These are phyloP conservation scores for Paraconiothyrium sp. DNA, from an alignment of 2,329 filamentous ascomycete genomes.

Conservation along the genomic window DNA sequence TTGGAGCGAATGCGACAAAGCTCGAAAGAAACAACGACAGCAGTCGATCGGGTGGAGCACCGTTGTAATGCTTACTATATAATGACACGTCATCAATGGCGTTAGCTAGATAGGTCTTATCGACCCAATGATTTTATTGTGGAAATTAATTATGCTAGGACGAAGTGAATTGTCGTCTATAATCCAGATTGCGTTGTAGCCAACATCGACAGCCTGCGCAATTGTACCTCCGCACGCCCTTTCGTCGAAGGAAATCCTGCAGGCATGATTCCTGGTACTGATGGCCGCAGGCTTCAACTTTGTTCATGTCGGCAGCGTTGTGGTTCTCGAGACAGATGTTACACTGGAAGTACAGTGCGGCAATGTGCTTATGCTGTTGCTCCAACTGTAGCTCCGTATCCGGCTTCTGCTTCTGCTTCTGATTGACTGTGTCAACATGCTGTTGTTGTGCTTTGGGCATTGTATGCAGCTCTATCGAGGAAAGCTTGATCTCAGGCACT, in stretches of 20 bases:
- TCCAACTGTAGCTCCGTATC: background rate
- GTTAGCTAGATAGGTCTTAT: background rate
- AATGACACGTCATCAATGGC: background rate
- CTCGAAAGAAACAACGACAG: background rate
- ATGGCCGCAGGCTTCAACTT: slow-evolving; percentile 17
- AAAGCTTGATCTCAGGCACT: background rate
- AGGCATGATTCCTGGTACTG: slow-evolving; percentile 10
- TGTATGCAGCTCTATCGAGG: too few relatives aligned
- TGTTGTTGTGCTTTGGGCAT: too few relatives aligned
- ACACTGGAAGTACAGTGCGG: slow-evolving; percentile 22
- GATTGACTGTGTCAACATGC: too few relatives aligned
- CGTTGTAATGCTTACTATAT: background rate
- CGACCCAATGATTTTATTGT: background rate
- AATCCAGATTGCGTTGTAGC: background rate
- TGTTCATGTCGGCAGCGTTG: slow-evolving; percentile 14
- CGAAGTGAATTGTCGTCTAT: background rate
- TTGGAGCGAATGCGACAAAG: slow-evolving; percentile 19
- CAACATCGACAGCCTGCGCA: background rate
- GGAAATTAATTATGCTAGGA: background rate
- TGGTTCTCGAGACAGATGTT: slow-evolving; percentile 27
- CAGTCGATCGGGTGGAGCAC: background rate
- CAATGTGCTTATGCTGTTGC: slow-evolving; percentile 2
- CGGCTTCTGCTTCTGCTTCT: too few relatives aligned
- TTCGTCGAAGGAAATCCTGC: background rate
- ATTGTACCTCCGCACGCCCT: slow-evolving; percentile 4